Percentiles rank a stretch among this genome's conserved stretches.
Conservation (phyloP, 106 monocot genomes). For the Phalaenopsis equestris region DNA sequence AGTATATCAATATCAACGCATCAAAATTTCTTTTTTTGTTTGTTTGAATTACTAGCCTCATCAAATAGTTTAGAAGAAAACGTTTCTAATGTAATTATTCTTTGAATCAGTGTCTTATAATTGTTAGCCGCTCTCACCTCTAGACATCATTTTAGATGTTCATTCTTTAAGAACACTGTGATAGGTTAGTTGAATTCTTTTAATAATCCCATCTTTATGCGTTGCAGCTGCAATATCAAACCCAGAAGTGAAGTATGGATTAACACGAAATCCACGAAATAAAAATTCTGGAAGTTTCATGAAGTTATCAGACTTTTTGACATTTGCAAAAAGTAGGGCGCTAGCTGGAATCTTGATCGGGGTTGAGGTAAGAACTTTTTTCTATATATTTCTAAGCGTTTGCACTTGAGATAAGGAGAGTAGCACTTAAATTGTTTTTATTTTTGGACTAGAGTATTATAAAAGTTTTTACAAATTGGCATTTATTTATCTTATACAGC, state of each 20-base stretch:
- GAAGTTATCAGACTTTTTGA: slow-evolving; percentile 62
- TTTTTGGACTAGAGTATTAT: background rate
- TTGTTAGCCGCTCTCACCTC: background rate
- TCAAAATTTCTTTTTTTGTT: background rate
- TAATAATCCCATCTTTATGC: background rate
- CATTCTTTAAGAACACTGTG: background rate
- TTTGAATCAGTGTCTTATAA: background rate
- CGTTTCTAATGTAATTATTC: background rate
- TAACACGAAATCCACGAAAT: slow-evolving; percentile 48
- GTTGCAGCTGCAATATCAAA: slow-evolving; percentile 60
- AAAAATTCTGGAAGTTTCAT: slow-evolving; percentile 62
- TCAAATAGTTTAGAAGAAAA: background rate
- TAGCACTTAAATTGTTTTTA: background rate
- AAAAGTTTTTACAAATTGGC: background rate
- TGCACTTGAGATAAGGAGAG: background rate
- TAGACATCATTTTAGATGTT: background rate
- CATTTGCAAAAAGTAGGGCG: slow-evolving; percentile 44
- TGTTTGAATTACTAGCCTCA: background rate
- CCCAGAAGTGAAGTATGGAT: slow-evolving; percentile 17
- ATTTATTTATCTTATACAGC: background rate
- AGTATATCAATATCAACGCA: background rate
- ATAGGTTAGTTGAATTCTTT: background rate
- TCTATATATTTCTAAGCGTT: background rate
- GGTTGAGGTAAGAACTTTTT: slow-evolving; percentile 39
- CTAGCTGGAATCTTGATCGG: slow-evolving; percentile 55